A percentile compares a stretch with the other conserved stretches of the same genome.
Evolutionary conservation across 257 asterid species (phyloP).

Genomic region (Coffea canephora): DNA sequence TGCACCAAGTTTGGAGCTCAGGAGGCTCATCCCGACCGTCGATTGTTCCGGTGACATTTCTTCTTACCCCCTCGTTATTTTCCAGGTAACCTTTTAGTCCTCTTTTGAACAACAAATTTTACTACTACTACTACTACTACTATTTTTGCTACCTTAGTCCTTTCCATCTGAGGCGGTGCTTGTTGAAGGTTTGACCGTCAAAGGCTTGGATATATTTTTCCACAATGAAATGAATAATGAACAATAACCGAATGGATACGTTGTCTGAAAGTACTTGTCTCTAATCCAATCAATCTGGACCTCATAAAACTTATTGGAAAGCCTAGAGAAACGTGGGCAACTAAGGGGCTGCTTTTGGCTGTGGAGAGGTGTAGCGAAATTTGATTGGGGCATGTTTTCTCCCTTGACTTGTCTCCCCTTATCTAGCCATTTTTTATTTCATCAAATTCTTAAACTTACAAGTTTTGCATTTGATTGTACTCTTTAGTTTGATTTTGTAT

Average conservation of each 20-base stretch:
- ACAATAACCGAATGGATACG: background rate
- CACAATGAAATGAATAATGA: background rate
- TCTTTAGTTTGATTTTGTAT: background rate
- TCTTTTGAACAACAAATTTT: background rate
- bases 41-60: slow-evolving; percentile 34
- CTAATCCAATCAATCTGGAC: background rate
- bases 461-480: background rate
- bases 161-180: background rate
- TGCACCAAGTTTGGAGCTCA: slow-evolving; percentile 33
- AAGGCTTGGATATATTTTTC: background rate
- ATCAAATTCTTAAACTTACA: background rate
- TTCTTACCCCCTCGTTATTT: slow-evolving; percentile 32
- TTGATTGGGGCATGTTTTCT: background rate
- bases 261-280: background rate
- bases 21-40: slow-evolving; percentile 27
- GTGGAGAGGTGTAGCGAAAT: background rate
- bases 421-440: background rate
- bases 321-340: no score
- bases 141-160: background rate
- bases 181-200: no score
- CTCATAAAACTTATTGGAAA: background rate
- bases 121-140: no score
- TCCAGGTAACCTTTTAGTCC: slow-evolving; percentile 27
- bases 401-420: background rate
- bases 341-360: background rate